Percentiles rank a stretch among this genome's conserved stretches.
These are phyloP conservation scores for Elasticomyces elasticus DNA, from an alignment of 495 filamentous ascomycete genomes.

Conservation along the genomic window DNA sequence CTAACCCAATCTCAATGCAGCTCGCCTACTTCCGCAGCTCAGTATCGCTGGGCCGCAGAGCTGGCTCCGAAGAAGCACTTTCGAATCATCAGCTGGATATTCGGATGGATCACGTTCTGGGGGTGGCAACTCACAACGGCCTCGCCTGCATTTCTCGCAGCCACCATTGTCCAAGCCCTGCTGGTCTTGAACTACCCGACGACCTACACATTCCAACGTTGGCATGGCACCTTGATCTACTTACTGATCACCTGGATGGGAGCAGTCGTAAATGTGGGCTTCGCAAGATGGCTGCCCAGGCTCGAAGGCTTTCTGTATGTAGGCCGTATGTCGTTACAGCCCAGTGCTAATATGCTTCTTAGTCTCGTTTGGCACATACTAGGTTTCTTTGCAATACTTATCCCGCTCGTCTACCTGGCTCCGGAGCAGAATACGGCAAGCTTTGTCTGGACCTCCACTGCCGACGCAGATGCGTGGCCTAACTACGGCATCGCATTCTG, in stretches of 20 bases:
- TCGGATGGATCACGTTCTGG: conserved; percentile 49
- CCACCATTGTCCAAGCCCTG: conserved; percentile 50
- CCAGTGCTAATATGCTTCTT: not conserved
- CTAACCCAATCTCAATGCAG: not conserved
- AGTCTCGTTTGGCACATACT: conserved; percentile 48
- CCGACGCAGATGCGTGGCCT: not conserved
- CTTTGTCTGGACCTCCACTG: conserved; percentile 8
- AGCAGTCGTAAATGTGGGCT: conserved; percentile 47
- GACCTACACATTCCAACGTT: conserved; percentile 40
- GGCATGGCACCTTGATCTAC: conserved; percentile 52
- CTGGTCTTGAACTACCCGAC: conserved; percentile 43
- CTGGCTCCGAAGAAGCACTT: conserved; percentile 5
- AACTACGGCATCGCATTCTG: conserved; percentile 13
- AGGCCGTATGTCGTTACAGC: not conserved
- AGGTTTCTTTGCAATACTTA: conserved; percentile 52
- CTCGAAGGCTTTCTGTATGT: conserved; percentile 43
- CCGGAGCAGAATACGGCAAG: not conserved
- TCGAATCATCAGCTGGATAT: not conserved
- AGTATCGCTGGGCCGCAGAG: conserved; percentile 11
- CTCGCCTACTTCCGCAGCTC: conserved; percentile 7
- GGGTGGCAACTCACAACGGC: conserved; percentile 53
- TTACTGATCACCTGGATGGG: conserved; percentile 42
- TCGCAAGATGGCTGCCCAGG: conserved; percentile 44
- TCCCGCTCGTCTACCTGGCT: conserved; percentile 46
- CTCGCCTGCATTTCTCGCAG: conserved; percentile 44